These are phyloP conservation scores for Cinnamomum chago DNA, from an alignment of 164 flowering plant species.

Conservation along the genomic window DNA sequence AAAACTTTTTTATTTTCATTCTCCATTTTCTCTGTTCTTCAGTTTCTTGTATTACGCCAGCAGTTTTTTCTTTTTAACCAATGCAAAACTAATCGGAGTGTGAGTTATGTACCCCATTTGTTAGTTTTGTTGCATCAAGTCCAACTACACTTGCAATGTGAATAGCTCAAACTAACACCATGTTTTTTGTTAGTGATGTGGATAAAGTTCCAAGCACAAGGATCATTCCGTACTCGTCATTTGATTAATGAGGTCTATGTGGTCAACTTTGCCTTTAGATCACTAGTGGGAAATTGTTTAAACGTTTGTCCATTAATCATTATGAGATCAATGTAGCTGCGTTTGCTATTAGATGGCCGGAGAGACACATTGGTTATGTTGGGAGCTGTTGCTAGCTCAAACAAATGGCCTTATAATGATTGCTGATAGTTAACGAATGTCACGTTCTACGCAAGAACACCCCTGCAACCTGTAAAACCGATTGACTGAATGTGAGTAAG, in stretches of 20 bases:
- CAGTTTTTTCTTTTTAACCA: neutral
- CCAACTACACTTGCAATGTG: neutral
- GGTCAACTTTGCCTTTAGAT: no score
- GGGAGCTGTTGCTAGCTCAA: neutral
- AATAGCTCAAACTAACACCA: neutral
- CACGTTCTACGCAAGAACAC: neutral
- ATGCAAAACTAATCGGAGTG: neutral
- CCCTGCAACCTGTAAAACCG: neutral
- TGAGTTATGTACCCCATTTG: neutral
- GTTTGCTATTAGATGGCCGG: neutral
- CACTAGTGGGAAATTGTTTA: no score
- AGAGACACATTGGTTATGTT: neutral
- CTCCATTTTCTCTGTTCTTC: conserved; percentile 6
- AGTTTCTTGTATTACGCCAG: conserved; percentile 3
- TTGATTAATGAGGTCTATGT: no score
- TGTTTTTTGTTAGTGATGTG: neutral
- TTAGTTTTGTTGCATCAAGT: neutral
- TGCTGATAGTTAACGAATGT: neutral
- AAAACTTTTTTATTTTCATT: conserved; percentile 5
- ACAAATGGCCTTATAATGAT: neutral
- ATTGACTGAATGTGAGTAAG: neutral
- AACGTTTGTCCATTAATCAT: no score
- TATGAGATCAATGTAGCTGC: neutral
- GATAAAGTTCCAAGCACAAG: neutral
- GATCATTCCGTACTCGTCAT: neutral